Base-by-base conservation (phyloP, 2,329 filamentous ascomycete species). In the Byssochlamys sp. region DNA sequence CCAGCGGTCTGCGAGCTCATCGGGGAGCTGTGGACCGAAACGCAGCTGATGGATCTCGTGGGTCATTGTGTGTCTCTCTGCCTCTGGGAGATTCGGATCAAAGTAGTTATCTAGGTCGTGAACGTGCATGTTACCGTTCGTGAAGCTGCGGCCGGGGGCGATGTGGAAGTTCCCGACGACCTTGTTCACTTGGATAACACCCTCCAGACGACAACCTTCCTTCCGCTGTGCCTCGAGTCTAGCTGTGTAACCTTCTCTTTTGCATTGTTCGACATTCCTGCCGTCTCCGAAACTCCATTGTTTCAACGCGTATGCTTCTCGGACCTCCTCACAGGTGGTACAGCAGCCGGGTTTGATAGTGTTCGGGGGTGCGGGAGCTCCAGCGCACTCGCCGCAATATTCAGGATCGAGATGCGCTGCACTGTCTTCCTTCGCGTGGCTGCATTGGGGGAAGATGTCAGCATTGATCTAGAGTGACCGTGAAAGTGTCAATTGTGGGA, bases 161-260 rank as follows among this genome's bases (percentile, higher is more conserved):
- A 99, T 88, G 75, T 99, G 94, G 82, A 99, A 99, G 79, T 99
- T 99, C 57, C 94, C 94, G 56, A 99, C 83, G 27, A 99, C 94
- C 78, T 99, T 99, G 81, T 99, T 99, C 64, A 99, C 95, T 53
- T 90, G 89, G 65, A 99, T 83, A 45, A 85, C 84, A 59, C 94
- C 94, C 73, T 96, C 91, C 62, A 99, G 88, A 54, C 94, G 89
- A 76, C 94, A 99, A 59, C 94, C 94, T 77, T 99, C 95, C 55
- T 86, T 83, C 57, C 91, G 84, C 77, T 97, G 92, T 61, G 84
- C 85, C 69, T 95, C 90, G 59, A 99, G 81, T 66, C 87, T 88
- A 75, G 96, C 89, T 60, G 84, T 84, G 74, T 97, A 99, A 72
- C 96, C 91, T 76, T 99, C 94, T 60, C 91, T 86, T 73, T 89